Evolutionary conservation across 2,329 filamentous ascomycete genomes (phyloP).

Genomic region (Akanthomyces muscarius): DNA sequence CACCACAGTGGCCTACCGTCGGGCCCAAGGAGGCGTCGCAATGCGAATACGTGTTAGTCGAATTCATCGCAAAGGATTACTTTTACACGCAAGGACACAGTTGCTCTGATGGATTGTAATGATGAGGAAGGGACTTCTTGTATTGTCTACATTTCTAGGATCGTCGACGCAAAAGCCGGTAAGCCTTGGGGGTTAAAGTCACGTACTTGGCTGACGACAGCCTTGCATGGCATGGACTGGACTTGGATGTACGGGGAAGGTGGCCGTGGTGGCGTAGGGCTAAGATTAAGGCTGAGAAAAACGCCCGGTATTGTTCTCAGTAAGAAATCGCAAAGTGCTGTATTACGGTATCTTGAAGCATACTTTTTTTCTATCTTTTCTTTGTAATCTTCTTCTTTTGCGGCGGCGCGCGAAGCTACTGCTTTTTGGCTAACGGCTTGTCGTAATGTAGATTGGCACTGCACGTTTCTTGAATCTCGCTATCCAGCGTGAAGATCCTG

Average conservation of each 20-base stretch:
- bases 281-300: not conserved
- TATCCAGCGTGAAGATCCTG: constrained; percentile 6
- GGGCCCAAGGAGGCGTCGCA: constrained; percentile 5
- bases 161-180: too few relatives aligned
- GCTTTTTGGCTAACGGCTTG: not conserved
- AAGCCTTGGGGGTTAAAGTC: too few relatives aligned
- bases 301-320: too few relatives aligned
- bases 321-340: too few relatives aligned
- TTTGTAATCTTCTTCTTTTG: not conserved
- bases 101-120: too few relatives aligned
- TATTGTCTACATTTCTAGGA: too few relatives aligned
- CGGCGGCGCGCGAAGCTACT: not conserved
- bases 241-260: not conserved
- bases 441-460: not conserved
- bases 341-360: too few relatives aligned
- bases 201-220: not conserved
- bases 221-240: not conserved
- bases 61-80: not conserved
- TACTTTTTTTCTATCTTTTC: too few relatives aligned
- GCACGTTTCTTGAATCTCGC: constrained; percentile 11
- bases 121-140: too few relatives aligned
- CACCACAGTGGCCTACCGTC: not conserved
- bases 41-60: not conserved
- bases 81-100: too few relatives aligned
- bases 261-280: not conserved